A percentile compares a stretch with the other conserved stretches of the same genome.
phyloP scores from a whole-genome alignment of 495 filamentous ascomycete genomes.

The Neurospora sp. region DNA sequence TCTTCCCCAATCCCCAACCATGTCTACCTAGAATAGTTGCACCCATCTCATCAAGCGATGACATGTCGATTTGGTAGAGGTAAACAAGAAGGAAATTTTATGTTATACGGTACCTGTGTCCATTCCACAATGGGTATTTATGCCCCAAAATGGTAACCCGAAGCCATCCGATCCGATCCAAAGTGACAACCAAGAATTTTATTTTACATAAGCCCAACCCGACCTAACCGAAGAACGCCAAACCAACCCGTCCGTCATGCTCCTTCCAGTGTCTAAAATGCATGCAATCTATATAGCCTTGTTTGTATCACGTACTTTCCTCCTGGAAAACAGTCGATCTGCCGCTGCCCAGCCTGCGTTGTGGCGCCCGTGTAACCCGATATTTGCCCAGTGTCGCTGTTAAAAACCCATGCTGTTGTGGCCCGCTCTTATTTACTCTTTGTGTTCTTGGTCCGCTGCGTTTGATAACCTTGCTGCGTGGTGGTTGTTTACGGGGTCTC shows the following conservation, averaged over 20 bases:
- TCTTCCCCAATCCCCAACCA: not conserved
- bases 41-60: not conserved
- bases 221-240: not conserved
- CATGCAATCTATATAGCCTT: not conserved
- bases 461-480: not conserved
- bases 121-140: not conserved
- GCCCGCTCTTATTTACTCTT: not conserved
- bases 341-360: not conserved
- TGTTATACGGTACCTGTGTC: not conserved
- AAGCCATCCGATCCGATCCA: not conserved
- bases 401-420: not conserved
- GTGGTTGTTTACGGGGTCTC: not conserved
- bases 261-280: not conserved
- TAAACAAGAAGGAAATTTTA: not conserved
- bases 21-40: not conserved
- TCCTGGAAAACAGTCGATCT: not conserved
- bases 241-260: not conserved
- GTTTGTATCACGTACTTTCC: not conserved
- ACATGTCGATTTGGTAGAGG: not conserved
- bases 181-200: not conserved
- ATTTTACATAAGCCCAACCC: not conserved
- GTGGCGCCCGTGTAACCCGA: not conserved
- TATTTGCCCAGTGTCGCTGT: not conserved
- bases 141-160: not conserved
- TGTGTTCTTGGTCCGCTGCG: not conserved